A percentile compares a stretch with the other conserved stretches of the same genome.
phyloP scores from a whole-genome alignment of 2,329 filamentous ascomycete genomes.

The Aspergillus ibericus region DNA sequence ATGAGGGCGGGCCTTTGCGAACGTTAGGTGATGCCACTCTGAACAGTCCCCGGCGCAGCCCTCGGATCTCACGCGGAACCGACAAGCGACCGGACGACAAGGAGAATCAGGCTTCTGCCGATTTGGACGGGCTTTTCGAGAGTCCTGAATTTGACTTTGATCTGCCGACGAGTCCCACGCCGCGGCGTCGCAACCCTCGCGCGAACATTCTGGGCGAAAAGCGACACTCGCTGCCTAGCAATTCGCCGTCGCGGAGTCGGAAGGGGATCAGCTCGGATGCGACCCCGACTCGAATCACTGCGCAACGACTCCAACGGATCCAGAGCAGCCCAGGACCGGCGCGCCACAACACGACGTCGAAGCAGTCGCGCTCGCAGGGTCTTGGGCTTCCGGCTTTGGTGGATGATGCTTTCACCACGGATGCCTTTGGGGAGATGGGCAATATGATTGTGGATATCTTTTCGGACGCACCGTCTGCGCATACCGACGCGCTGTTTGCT shows the following conservation, averaged over 20 bases:
- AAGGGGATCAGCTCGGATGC: slow-evolving; percentile 22
- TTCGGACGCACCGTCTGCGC: slow-evolving; percentile 25
- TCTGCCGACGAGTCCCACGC: slow-evolving; percentile 55
- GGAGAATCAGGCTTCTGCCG: slow-evolving; percentile 55
- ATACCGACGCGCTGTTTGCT: slow-evolving; percentile 30
- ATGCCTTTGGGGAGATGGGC: slow-evolving; percentile 33
- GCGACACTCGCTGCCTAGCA: slow-evolving; percentile 39
- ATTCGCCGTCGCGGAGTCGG: slow-evolving; percentile 32
- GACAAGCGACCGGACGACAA: slow-evolving; percentile 53
- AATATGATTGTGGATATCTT: slow-evolving; percentile 42
- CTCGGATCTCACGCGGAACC: slow-evolving; percentile 38
- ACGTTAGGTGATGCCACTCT: slow-evolving; percentile 36
- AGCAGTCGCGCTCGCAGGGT: slow-evolving; percentile 23
- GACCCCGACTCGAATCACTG: slow-evolving; percentile 33
- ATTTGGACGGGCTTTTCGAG: slow-evolving; percentile 67
- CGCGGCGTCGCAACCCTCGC: slow-evolving; percentile 55
- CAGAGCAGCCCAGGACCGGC: slow-evolving; percentile 25
- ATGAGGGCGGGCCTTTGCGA: slow-evolving; percentile 36
- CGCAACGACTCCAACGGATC: slow-evolving; percentile 36
- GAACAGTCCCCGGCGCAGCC: slow-evolving; percentile 53
- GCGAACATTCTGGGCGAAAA: slow-evolving; percentile 37
- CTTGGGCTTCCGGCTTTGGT: slow-evolving; percentile 23
- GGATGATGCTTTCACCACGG: slow-evolving; percentile 25
- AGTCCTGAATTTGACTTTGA: slow-evolving; percentile 54
- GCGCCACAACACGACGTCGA: slow-evolving; percentile 26